Evolutionary conservation across 2,329 filamentous ascomycete genomes (phyloP).

Genomic region (Xylaria polymorpha): DNA sequence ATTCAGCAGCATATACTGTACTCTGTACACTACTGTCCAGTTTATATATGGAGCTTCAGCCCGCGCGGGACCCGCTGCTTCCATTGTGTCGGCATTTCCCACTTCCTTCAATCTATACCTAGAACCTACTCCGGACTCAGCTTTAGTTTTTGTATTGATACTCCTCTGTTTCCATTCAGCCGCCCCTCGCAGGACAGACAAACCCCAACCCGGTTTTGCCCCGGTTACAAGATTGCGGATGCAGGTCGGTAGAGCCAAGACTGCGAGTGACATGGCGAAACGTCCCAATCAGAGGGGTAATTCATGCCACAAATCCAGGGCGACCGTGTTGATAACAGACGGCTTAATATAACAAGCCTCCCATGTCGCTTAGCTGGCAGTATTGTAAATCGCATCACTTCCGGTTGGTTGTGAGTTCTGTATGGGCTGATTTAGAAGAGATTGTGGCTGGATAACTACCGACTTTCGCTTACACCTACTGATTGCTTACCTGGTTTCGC

Average conservation of each 20-base stretch:
- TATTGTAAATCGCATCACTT: constrained; percentile 1
- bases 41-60: background rate
- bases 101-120: background rate
- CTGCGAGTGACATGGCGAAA: constrained; percentile 16
- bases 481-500: constrained; percentile 11
- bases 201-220: background rate
- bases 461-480: background rate
- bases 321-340: constrained; percentile 23
- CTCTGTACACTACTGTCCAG: no score
- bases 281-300: constrained; percentile 24
- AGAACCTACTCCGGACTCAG: background rate
- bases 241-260: constrained; percentile 16
- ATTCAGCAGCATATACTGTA: no score
- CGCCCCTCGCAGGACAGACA: background rate
- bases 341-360: constrained; percentile 26
- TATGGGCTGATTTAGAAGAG: constrained; percentile 7
- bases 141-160: background rate
- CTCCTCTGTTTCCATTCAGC: background rate
- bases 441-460: background rate
- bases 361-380: constrained; percentile 7
- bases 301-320: constrained; percentile 19
- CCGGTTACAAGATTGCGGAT: background rate
- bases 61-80: background rate
- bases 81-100: constrained; percentile 8
- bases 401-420: background rate